Evolutionary conservation across 2,329 filamentous ascomycete species (phyloP), one percentile per base, ranked within the genome.

Genomic region (Botrytis fragariae): DNA sequence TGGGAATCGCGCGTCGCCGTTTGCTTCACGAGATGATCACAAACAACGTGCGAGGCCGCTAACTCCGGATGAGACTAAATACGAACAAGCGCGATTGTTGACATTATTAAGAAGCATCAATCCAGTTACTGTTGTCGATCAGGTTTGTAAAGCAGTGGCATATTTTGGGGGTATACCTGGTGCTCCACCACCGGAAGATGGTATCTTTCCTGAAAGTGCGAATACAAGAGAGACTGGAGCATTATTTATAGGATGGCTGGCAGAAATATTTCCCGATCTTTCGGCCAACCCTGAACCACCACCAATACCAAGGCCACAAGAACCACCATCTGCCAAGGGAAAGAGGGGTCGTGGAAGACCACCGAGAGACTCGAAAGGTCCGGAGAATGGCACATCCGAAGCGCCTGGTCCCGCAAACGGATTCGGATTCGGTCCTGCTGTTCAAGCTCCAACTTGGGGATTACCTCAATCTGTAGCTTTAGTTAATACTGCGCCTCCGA

Each of bases 121-220:
- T 75, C 89, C 89, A 16, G 77, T 84, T 14, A 82, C 84, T 4
- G 87, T 91, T 0, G 88, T 90, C 32, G 88, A 91, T 74, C 88
- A 90, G 77, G 82, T 91, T 48, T 90, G 88, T 78, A 90, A 87
- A 76, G 89, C 87, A 2, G 79, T 91, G 71, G 85, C 87, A n/a
- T 90, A 89, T 76, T 91, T 91, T 80, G 89, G 89, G 12, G 88
- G 89, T 39, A 85, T 88, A 63, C 87, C 88, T 54, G 86, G 85
- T 42, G 86, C 85, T 7, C 86, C 86, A 12, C 84, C 86, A n/a
- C 84, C 85, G 0, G 80, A 84, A 42, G 83, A 86, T 75, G 84
- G 83, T 25, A 82, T 81, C 3, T 91, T 90, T 70, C 89, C 89
- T 2, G 82, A 84, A 39, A 91, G 89, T 76, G 85, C 84, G 16